Percentiles rank a stretch among this genome's conserved stretches.
phyloP scores from a whole-genome alignment of 1,139 yeast genomes.

The Yamadazyma friedrichii region DNA sequence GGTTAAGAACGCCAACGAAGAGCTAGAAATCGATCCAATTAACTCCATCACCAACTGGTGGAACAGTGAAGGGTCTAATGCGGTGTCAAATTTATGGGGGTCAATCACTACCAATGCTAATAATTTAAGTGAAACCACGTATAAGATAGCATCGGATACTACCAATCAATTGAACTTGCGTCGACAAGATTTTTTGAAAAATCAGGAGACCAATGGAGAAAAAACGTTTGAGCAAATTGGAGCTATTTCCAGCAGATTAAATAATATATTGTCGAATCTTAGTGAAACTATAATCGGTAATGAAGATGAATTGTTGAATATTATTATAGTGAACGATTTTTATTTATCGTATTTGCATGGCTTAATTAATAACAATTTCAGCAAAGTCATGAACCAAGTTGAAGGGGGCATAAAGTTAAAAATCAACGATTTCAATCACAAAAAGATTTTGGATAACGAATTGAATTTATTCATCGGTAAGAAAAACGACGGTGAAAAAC shows the following conservation, averaged over 20 bases:
- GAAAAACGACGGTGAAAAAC: slow-evolving; percentile 80
- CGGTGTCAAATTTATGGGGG: slow-evolving; percentile 71
- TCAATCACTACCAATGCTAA: slow-evolving; percentile 48
- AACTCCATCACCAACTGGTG: slow-evolving; percentile 81
- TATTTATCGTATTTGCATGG: slow-evolving; percentile 67
- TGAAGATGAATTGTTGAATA: slow-evolving; percentile 50
- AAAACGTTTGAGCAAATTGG: slow-evolving; percentile 20
- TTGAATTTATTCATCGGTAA: slow-evolving; percentile 78
- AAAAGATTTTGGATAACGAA: slow-evolving; percentile 28
- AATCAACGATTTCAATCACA: slow-evolving; percentile 53
- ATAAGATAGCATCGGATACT: slow-evolving; percentile 42
- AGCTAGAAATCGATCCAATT: slow-evolving; percentile 57
- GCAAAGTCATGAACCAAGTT: slow-evolving; percentile 84
- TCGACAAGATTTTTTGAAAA: slow-evolving; percentile 36
- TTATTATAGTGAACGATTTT: slow-evolving; percentile 73
- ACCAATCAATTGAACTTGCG: slow-evolving; percentile 44
- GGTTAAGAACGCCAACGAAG: slow-evolving; percentile 8
- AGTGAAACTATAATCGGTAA: slow-evolving; percentile 60
- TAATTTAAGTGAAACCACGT: slow-evolving; percentile 41
- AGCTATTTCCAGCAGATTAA: slow-evolving; percentile 32
- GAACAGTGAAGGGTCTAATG: slow-evolving; percentile 71
- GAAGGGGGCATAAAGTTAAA: slow-evolving; percentile 78
- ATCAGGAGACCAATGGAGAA: slow-evolving; percentile 26
- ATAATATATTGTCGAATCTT: slow-evolving; percentile 35
- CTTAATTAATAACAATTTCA: slow-evolving; percentile 67